Evolutionary conservation across 2,329 filamentous ascomycete species (phyloP).

Genomic region (Aspergillus sp.): DNA sequence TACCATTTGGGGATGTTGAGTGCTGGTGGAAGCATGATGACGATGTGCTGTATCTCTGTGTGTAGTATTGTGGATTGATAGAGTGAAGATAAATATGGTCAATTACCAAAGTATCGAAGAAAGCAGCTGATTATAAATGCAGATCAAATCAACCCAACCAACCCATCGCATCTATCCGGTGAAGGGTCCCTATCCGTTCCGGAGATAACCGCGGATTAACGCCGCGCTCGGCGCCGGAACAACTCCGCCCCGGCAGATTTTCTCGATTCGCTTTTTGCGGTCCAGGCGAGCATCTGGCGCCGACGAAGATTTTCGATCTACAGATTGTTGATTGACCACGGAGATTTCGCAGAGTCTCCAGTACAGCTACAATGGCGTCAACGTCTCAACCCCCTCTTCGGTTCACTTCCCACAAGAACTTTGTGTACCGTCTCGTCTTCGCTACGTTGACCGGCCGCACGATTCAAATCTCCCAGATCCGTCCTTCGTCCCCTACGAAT

Average conservation of each 20-base stretch:
- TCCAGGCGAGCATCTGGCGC: constrained; percentile 3
- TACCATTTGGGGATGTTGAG: constrained; percentile 52
- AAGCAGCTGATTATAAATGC: neutral
- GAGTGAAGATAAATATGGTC: neutral
- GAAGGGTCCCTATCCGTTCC: constrained; percentile 7
- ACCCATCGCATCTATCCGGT: constrained; percentile 9
- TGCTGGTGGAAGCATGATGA: constrained; percentile 39
- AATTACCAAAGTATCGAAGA: neutral
- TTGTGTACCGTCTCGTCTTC: constrained; percentile 81
- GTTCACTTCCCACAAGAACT: constrained; percentile 81
- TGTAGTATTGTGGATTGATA: neutral
- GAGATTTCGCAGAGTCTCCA: constrained; percentile 17
- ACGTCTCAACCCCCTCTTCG: constrained; percentile 58
- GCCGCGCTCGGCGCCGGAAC: constrained; percentile 29
- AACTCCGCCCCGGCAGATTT: constrained; percentile 34
- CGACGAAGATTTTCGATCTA: neutral
- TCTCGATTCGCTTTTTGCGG: constrained; percentile 28
- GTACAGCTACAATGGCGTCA: constrained; percentile 34
- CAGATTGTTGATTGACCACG: constrained; percentile 5
- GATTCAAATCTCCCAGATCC: constrained; percentile 91
- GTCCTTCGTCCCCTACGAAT: constrained; percentile 78
- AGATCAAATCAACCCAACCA: neutral
- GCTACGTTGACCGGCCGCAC: constrained; percentile 88
- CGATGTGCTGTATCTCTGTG: neutral
- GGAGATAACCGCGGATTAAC: constrained; percentile 34